Percentiles rank a stretch among this genome's conserved stretches.
These are phyloP conservation scores for Agaricus subrufescens DNA, from an alignment of 768 basidiomycete genomes.

Conservation along the genomic window DNA sequence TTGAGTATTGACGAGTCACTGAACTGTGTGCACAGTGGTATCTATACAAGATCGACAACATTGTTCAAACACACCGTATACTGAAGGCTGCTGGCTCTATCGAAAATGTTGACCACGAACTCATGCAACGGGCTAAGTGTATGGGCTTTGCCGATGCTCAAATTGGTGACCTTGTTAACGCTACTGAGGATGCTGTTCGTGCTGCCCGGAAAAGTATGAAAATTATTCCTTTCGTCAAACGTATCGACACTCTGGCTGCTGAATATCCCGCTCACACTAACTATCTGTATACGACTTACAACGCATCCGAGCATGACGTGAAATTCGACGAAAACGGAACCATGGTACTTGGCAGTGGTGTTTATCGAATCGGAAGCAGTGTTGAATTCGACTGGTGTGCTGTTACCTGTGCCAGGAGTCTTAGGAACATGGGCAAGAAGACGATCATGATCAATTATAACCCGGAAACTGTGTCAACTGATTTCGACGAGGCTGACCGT, in stretches of 20 bases:
- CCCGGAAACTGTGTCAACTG: slow-evolving; percentile 98
- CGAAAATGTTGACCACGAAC: slow-evolving; percentile 62
- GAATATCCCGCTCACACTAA: slow-evolving; percentile 99
- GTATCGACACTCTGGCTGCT: slow-evolving; percentile 97
- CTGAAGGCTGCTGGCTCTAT: slow-evolving; percentile 70
- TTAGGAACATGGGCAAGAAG: slow-evolving; percentile 87
- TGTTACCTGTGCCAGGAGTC: slow-evolving; percentile 93
- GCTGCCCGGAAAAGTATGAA: slow-evolving; percentile 80
- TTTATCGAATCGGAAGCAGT: slow-evolving; percentile 96
- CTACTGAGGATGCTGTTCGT: slow-evolving; percentile 76
- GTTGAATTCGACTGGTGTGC: slow-evolving; percentile 99
- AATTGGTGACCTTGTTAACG: slow-evolving; percentile 75
- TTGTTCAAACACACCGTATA: slow-evolving; percentile 80
- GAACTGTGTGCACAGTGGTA: slow-evolving; percentile 65
- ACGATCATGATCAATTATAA: slow-evolving; percentile 99
- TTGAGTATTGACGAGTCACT: not conserved
- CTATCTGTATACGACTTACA: slow-evolving; percentile 99
- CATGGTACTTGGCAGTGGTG: slow-evolving; percentile 98
- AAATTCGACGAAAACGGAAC: slow-evolving; percentile 95
- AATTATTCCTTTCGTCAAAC: slow-evolving; percentile 96
- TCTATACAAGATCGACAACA: slow-evolving; percentile 98
- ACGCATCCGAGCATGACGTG: slow-evolving; percentile 93
- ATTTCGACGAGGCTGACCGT: slow-evolving; percentile 99
- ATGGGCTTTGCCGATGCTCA: slow-evolving; percentile 96
- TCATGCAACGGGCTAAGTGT: slow-evolving; percentile 84